Evolutionary conservation across 768 basidiomycete genomes (phyloP), one percentile per base, ranked within the genome.

Genomic region (Leucosporidium yakuticum): DNA sequence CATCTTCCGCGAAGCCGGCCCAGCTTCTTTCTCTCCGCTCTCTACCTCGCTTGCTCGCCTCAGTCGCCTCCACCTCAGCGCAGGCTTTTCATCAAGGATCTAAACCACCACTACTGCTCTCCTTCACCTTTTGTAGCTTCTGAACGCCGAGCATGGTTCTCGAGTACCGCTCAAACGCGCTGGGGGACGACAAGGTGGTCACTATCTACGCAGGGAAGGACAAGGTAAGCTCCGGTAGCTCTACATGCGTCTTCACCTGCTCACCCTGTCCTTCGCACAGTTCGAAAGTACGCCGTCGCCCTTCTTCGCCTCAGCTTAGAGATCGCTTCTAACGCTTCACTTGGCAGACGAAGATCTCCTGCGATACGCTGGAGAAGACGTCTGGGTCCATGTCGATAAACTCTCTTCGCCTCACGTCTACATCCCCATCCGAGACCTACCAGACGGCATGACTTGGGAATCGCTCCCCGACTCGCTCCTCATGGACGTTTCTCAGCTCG

Each of bases 311-410:
- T 31, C 31, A 32, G 7, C 12, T 4, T 17, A 57, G 55, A 15
- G 34, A 6, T 44, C 39, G 39, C 39, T 44, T 57, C 17, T 23
- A 9, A 20, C 11, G 29, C n/a, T 25, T 27, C n/a, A 25, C 31
- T 3, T n/a, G 11, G 53, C 77, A 98, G 95, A 99, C 80, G 95
- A 98, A 78, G 93, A 96, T 59, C 80, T 98, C 60, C 91, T 98
- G 75, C 89, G 86, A 79, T 96, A 91, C 75, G 93, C 80, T 77
- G 25, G 76, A 78, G 14, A 77, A 11, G 81, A 82, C 69, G 71
- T 82, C 48, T 83, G 82, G 91, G 96, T 98, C 73, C 96, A 98
- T 79, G 96, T 99, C 69, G 96, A 98, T 82, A 95, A 94, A 64
- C 60, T 70, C 1, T 54, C 63, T 1, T 51, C 60, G 25, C 55